A percentile compares a stretch with the other conserved stretches of the same genome.
These are phyloP conservation scores for Globisporangium polare DNA, from an alignment of 352 stramenopile genomes.

Conservation along the genomic window DNA sequence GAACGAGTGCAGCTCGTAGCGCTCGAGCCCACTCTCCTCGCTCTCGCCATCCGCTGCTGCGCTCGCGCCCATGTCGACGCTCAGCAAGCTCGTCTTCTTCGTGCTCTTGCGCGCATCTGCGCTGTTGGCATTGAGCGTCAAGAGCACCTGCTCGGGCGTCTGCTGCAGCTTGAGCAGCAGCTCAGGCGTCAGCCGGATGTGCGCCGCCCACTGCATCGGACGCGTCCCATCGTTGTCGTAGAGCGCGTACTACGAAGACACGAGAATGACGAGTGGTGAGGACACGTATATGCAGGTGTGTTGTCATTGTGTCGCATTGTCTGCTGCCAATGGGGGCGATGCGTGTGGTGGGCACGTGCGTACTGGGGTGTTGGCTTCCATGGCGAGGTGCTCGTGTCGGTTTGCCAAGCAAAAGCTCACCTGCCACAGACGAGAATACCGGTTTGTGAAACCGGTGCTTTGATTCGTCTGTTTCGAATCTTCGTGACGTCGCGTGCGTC, in stretches of 20 bases:
- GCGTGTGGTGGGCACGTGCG: neutral
- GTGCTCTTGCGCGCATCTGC: conserved; percentile 11
- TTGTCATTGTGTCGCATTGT: neutral
- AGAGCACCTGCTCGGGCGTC: conserved; percentile 18
- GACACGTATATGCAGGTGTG: neutral
- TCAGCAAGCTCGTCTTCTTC: conserved; percentile 54
- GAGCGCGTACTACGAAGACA: conserved; percentile 52
- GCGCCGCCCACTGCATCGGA: conserved; percentile 50
- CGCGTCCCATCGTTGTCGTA: conserved; percentile 40
- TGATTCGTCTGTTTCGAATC: neutral
- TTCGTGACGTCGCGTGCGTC: neutral
- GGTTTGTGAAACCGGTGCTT: neutral
- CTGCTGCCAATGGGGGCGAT: neutral
- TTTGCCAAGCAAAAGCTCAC: neutral
- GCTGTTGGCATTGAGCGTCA: conserved; percentile 24
- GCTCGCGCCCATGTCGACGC: conserved; percentile 19
- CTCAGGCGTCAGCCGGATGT: conserved; percentile 73
- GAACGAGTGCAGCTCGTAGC: conserved; percentile 80
- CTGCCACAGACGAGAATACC: neutral
- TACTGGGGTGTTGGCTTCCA: conserved; percentile 16
- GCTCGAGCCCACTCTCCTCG: conserved; percentile 21
- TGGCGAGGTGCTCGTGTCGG: neutral
- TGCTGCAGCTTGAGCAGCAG: conserved; percentile 57
- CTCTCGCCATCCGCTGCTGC: conserved; percentile 12
- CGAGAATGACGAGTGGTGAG: neutral